Evolutionary conservation across 768 basidiomycete species (phyloP).

Genomic region (Psilocybe tampanensis): DNA sequence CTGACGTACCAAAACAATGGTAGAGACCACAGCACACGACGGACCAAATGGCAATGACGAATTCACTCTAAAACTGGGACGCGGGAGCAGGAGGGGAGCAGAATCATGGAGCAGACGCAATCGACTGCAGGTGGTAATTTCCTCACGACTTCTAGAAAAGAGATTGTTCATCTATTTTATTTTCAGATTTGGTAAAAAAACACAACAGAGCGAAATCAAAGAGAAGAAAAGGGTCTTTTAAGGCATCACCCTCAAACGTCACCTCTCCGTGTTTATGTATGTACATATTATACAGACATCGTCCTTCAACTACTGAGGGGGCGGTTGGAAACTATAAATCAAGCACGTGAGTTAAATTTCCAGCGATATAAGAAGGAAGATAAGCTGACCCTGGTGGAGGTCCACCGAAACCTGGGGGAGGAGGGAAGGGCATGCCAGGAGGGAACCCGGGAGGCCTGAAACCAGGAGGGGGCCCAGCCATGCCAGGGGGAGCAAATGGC

Average conservation of each 20-base stretch:
- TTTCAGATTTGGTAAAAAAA: neutral
- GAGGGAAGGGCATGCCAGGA: constrained; percentile 77
- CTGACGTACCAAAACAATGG: too few species aligned
- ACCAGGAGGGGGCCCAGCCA: constrained; percentile 86
- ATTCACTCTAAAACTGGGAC: too few species aligned
- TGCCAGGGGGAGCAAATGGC: constrained; percentile 70
- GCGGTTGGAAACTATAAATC: constrained; percentile 49
- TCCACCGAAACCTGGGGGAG: constrained; percentile 79
- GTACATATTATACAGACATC: constrained; percentile 1
- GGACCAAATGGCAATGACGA: too few species aligned
- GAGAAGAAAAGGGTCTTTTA: too few species aligned
- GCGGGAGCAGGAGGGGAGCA: too few species aligned
- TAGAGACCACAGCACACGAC: too few species aligned
- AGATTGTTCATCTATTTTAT: constrained; percentile 1
- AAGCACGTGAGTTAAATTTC: constrained; percentile 11
- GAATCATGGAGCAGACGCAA: too few species aligned
- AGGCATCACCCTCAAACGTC: neutral
- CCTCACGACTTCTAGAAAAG: too few species aligned
- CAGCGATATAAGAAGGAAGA: neutral
- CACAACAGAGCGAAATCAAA: neutral
- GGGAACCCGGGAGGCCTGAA: constrained; percentile 86
- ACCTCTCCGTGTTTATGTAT: neutral
- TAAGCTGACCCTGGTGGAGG: constrained; percentile 80
- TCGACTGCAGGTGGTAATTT: too few species aligned
- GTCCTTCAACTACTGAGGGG: constrained; percentile 35